These are phyloP conservation scores for Colletotrichum sansevieriae DNA, from an alignment of 2,329 filamentous ascomycete species.

Conservation along the genomic window DNA sequence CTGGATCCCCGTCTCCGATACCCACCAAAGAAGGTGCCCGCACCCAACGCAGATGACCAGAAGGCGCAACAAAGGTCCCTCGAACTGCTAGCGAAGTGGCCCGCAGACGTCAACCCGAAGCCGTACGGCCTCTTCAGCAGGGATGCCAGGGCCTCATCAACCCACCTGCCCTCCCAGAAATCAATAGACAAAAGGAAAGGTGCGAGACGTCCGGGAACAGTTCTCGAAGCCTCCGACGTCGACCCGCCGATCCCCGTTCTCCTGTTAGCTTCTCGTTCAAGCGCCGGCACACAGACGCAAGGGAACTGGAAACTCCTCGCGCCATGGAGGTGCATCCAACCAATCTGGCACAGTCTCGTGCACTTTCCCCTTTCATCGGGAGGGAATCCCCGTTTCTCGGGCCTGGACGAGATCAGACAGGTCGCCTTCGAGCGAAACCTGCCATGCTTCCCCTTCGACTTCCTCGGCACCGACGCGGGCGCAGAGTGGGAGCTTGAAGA, in stretches of 20 bases:
- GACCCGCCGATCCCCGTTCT: slow-evolving; percentile 86
- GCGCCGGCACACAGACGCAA: slow-evolving; percentile 63
- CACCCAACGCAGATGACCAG: slow-evolving; percentile 53
- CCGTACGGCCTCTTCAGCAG: slow-evolving; percentile 76
- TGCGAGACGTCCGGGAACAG: slow-evolving; percentile 71
- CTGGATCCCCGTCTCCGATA: slow-evolving; percentile 85
- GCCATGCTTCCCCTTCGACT: slow-evolving; percentile 91
- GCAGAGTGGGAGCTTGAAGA: slow-evolving; percentile 81
- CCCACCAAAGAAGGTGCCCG: slow-evolving; percentile 72
- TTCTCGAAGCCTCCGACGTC: slow-evolving; percentile 66
- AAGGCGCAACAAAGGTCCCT: slow-evolving; percentile 61
- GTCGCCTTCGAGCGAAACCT: slow-evolving; percentile 82
- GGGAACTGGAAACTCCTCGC: slow-evolving; percentile 86
- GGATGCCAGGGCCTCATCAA: slow-evolving; percentile 73
- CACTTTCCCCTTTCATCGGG: slow-evolving; percentile 85
- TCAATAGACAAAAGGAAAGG: slow-evolving; percentile 83
- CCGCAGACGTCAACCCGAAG: slow-evolving; percentile 66
- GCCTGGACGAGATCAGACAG: slow-evolving; percentile 83
- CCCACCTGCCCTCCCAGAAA: slow-evolving; percentile 79
- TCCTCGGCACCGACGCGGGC: slow-evolving; percentile 82
- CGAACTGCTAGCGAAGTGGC: slow-evolving; percentile 75
- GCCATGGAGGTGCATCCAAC: slow-evolving; percentile 89
- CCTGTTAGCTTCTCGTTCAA: slow-evolving; percentile 71
- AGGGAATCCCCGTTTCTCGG: slow-evolving; percentile 85
- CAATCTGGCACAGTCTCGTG: slow-evolving; percentile 88